Base-by-base conservation (phyloP, 2,329 filamentous ascomycete genomes). In the Dactylonectria macrodidyma region DNA sequence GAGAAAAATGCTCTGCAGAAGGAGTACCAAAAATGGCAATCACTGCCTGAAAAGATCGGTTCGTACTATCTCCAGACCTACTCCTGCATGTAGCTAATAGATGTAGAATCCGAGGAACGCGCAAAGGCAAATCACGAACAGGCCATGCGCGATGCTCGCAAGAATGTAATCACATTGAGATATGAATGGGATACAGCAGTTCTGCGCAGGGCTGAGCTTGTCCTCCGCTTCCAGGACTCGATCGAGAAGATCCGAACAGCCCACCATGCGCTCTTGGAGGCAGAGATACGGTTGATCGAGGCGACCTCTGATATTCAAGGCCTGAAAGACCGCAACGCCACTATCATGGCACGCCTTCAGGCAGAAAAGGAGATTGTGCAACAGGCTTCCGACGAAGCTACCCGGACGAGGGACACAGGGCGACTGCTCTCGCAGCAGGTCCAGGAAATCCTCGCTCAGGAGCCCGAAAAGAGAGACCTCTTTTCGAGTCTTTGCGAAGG, bases 271-370 rank as follows among this genome's bases (percentile, higher is more conserved):
- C 82, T 94, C 11, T 80, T 95, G 16, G 90, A 95, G 74, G 90
- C 89, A 2, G 88, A 93, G 72, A 86, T 98, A 51, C 86, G 90
- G 68, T 83, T 88, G 1, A 88, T 97, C 34, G 96, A 99, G 83
- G 95, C 94, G 1, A 80, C 85, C n/a, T 98, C 95, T 0, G 96
- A 99, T 75, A 80, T 92, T 3, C 85, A 89, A 51, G 88, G 88
- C 6, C 84, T 98, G n/a, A 88, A 89, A 73, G 83, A 84, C 16
- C 90, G 91, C 65, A 94, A 94, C 73, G 74, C 79, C 9, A 84
- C 89, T 55, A 89, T 94, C 65, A 84, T 86, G 62, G 77, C 84
- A 48, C 80, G 81, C 50, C 83, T 92, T 4, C 84, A 87, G 24
- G 77, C 81, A 10, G 85, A 84, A 72, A 81, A 82, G 67, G 70